Evolutionary conservation across 768 basidiomycete species (phyloP).

Genomic region (Lyophyllum decastes): DNA sequence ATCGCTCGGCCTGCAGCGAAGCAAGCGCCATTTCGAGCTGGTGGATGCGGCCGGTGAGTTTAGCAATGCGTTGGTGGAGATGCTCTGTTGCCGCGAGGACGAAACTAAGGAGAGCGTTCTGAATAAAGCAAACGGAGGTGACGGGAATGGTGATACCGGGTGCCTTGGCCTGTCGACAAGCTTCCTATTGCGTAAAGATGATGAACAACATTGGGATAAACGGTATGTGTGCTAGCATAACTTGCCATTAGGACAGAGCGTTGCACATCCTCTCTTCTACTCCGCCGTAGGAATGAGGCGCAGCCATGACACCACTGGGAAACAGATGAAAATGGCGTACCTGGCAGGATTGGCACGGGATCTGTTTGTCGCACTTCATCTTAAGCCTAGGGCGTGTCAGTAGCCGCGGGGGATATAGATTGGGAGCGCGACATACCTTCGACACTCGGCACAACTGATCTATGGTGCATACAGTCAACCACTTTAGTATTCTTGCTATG

Average conservation of each 20-base stretch:
- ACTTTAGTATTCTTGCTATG: not conserved
- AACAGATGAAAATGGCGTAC: constrained; percentile 31
- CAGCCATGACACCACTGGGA: not conserved
- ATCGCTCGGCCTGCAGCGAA: constrained; percentile 48
- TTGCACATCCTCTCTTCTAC: constrained; percentile 66
- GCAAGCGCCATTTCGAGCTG: constrained; percentile 56
- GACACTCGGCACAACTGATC: constrained; percentile 82
- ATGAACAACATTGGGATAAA: not conserved
- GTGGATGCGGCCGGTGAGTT: constrained; percentile 54
- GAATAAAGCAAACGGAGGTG: too few relatives aligned
- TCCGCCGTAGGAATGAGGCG: not conserved
- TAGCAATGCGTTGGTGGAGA: constrained; percentile 56
- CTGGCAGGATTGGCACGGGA: constrained; percentile 78
- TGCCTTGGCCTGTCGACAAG: constrained; percentile 76
- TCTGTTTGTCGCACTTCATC: constrained; percentile 83
- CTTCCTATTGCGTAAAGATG: constrained; percentile 44
- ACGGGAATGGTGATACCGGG: constrained; percentile 42
- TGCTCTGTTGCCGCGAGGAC: constrained; percentile 69
- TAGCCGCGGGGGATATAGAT: not conserved
- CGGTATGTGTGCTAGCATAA: not conserved
- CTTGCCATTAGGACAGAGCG: constrained; percentile 72
- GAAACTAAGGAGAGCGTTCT: constrained; percentile 33
- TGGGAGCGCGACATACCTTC: constrained; percentile 61
- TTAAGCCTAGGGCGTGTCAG: constrained; percentile 47
- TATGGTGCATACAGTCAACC: constrained; percentile 26